Evolutionary conservation across 306 rosid species (phyloP).

Genomic region (Crotalaria pallida): DNA sequence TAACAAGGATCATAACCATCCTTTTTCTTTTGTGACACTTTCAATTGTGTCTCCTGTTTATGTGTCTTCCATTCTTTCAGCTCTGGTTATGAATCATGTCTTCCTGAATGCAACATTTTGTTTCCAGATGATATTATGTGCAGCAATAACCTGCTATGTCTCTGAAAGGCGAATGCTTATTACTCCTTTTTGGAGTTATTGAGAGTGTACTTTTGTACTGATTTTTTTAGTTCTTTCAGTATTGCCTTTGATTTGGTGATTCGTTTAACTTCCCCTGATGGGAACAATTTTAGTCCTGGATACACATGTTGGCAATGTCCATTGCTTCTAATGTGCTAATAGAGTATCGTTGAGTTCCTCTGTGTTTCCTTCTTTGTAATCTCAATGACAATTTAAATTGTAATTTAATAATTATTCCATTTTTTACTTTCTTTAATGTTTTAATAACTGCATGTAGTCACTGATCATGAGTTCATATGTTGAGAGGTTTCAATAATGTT

Average conservation of each 20-base stretch:
- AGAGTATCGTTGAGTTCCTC: background rate
- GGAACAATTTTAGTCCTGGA: background rate
- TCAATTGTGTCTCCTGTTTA: background rate
- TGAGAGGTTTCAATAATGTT: background rate
- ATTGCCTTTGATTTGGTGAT: background rate
- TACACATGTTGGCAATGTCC: background rate
- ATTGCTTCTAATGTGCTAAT: background rate
- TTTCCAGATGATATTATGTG: conserved; percentile 9
- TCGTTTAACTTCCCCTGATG: background rate
- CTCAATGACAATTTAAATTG: background rate
- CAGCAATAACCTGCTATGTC: background rate
- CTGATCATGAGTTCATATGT: background rate
- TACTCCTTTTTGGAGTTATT: background rate
- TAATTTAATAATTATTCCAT: background rate
- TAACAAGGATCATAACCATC: background rate
- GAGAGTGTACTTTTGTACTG: background rate
- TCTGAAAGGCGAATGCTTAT: background rate
- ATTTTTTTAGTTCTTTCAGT: background rate
- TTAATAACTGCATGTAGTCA: background rate
- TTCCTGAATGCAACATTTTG: conserved; percentile 7
- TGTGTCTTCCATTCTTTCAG: conserved; percentile 3
- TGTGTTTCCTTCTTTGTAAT: background rate
- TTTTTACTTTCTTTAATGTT: background rate
- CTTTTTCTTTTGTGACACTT: background rate
- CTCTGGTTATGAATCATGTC: background rate